These are phyloP conservation scores for Buxus sempervirens DNA, from an alignment of 164 flowering plant genomes.

Conservation along the genomic window DNA sequence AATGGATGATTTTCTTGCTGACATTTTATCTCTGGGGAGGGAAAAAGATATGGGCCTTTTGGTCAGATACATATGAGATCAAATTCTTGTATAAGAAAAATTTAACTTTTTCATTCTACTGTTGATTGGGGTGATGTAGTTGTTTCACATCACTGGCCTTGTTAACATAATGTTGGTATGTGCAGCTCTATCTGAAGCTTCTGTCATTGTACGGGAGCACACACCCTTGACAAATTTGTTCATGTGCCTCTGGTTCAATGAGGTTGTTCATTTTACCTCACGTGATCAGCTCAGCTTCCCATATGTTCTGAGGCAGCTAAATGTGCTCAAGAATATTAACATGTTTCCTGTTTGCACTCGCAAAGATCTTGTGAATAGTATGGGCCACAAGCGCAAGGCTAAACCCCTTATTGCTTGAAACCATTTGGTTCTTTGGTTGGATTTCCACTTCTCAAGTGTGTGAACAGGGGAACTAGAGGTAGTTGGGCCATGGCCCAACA, in stretches of 20 bases:
- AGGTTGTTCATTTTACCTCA: constrained; percentile 92
- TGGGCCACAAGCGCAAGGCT: constrained; percentile 91
- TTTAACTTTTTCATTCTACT: too few relatives aligned
- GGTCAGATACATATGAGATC: too few relatives aligned
- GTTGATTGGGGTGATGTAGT: neutral
- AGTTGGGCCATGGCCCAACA: neutral
- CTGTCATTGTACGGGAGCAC: constrained; percentile 85
- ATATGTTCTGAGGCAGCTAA: constrained; percentile 75
- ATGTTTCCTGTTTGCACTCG: constrained; percentile 93
- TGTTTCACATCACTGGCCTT: neutral
- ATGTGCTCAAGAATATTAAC: constrained; percentile 53
- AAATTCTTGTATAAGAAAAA: too few relatives aligned
- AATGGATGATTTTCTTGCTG: too few relatives aligned
- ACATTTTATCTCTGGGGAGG: too few relatives aligned
- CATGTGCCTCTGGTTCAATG: constrained; percentile 98
- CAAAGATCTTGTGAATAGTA: constrained; percentile 91
- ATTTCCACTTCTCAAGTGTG: neutral
- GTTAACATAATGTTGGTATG: constrained; percentile 8
- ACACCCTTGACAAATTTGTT: constrained; percentile 70
- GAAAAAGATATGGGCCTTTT: too few relatives aligned
- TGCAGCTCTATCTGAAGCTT: constrained; percentile 98
- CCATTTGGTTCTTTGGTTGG: neutral
- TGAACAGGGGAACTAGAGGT: neutral
- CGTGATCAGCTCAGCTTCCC: constrained; percentile 97
- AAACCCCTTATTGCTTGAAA: constrained; percentile 52